Evolutionary conservation across 2,329 filamentous ascomycete genomes (phyloP).

Genomic region (Ceratocystis variospora): DNA sequence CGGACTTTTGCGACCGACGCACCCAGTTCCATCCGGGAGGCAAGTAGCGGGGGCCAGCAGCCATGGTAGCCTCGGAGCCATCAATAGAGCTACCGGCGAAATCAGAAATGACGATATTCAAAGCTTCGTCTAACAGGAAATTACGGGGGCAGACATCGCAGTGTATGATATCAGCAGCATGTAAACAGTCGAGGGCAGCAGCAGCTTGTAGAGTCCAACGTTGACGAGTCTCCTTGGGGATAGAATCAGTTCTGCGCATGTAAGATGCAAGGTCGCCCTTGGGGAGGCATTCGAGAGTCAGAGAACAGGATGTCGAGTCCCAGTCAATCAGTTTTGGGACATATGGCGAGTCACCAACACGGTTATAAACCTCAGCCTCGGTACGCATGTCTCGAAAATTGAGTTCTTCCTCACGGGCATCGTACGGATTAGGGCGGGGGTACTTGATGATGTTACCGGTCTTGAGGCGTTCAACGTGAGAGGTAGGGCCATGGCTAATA

Average conservation of each 20-base stretch:
- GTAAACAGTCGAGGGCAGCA: constrained; percentile 27
- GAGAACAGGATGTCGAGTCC: constrained; percentile 21
- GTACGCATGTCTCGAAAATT: constrained; percentile 19
- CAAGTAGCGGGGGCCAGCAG: constrained; percentile 22
- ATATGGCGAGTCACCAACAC: constrained; percentile 21
- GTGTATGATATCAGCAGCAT: constrained; percentile 29
- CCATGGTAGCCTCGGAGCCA: constrained; percentile 21
- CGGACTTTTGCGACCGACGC: constrained; percentile 22
- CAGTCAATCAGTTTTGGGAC: constrained; percentile 22
- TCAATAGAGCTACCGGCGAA: constrained; percentile 26
- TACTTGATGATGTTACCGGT: constrained; percentile 22
- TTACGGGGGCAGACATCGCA: constrained; percentile 30
- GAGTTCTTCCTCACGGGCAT: constrained; percentile 20
- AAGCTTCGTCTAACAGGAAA: constrained; percentile 27
- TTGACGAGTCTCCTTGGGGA: constrained; percentile 21
- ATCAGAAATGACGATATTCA: constrained; percentile 28
- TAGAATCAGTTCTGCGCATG: constrained; percentile 18
- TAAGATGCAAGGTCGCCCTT: constrained; percentile 23
- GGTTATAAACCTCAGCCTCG: constrained; percentile 23
- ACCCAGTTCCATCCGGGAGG: constrained; percentile 23
- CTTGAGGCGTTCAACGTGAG: constrained; percentile 21
- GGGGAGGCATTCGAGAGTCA: constrained; percentile 24
- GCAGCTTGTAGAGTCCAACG: constrained; percentile 27
- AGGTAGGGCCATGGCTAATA: constrained; percentile 20
- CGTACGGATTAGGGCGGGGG: constrained; percentile 22